These are phyloP conservation scores for Hordeum pubiflorum DNA, from an alignment of 202 grass and related monocot genomes.

Conservation along the genomic window DNA sequence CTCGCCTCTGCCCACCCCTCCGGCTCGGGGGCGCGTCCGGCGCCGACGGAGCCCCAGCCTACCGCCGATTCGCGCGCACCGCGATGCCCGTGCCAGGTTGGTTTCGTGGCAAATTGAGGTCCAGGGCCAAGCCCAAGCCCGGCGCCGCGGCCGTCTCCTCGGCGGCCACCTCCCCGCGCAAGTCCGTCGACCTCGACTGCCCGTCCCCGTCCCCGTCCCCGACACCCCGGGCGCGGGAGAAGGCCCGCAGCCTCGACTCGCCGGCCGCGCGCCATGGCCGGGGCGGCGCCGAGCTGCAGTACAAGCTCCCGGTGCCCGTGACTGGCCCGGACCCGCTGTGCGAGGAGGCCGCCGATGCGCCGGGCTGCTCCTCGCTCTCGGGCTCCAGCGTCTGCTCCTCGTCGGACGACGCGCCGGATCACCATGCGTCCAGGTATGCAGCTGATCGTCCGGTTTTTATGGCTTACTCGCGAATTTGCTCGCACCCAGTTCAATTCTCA, in stretches of 20 bases:
- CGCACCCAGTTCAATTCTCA: neutral
- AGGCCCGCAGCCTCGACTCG: constrained; percentile 29
- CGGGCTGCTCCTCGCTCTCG: constrained; percentile 17
- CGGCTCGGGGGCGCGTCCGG: neutral
- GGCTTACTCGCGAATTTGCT: neutral
- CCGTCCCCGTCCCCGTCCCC: constrained; percentile 21
- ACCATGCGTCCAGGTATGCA: constrained; percentile 35
- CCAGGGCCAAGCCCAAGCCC: constrained; percentile 32
- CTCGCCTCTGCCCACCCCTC: neutral
- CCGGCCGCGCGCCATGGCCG: neutral
- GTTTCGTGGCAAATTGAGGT: constrained; percentile 27
- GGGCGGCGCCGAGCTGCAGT: neutral
- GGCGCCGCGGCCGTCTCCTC: constrained; percentile 21
- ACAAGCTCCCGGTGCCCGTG: constrained; percentile 42
- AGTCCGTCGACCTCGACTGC: constrained; percentile 33
- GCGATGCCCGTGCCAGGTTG: constrained; percentile 44
- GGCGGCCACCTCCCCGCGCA: constrained; percentile 35
- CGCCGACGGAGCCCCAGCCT: neutral
- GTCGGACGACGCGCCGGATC: constrained; percentile 36
- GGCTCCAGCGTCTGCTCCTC: constrained; percentile 51
- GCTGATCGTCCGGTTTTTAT: neutral
- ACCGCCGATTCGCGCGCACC: neutral
- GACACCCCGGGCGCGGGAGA: constrained; percentile 23
- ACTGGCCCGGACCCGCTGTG: neutral
- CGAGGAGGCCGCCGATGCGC: constrained; percentile 5